These are phyloP conservation scores for Hypholoma fasciculare DNA, from an alignment of 768 basidiomycete species.

Conservation along the genomic window DNA sequence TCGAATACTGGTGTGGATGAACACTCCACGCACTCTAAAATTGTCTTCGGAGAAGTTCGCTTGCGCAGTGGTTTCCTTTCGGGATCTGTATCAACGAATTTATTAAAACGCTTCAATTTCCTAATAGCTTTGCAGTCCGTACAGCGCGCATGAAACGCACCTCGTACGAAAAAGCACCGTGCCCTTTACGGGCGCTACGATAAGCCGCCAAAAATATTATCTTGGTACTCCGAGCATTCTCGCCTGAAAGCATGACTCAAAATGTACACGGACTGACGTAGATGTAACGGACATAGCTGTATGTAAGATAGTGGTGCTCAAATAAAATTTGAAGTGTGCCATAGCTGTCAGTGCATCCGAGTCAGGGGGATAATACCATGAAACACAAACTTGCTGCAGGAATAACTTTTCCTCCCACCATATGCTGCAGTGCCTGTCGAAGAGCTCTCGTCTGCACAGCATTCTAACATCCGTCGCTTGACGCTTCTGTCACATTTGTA, in stretches of 20 bases:
- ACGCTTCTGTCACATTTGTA: constrained; percentile 13
- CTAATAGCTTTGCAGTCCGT: neutral
- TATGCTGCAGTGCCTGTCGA: constrained; percentile 11
- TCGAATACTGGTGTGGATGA: no score
- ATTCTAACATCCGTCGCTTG: constrained; percentile 1
- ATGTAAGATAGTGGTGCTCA: neutral
- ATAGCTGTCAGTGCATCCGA: constrained; percentile 10
- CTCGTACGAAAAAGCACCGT: neutral
- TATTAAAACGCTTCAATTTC: neutral
- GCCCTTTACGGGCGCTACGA: neutral
- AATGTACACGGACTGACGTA: neutral
- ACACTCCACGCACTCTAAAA: no score
- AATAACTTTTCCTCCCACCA: constrained; percentile 14
- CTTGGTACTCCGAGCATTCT: neutral
- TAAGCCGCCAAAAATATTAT: neutral
- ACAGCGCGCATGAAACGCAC: neutral
- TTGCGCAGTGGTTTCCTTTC: neutral
- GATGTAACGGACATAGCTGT: neutral
- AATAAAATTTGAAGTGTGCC: constrained; percentile 13
- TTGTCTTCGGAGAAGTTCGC: no score
- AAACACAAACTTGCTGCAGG: constrained; percentile 13
- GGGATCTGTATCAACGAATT: neutral
- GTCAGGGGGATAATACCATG: constrained; percentile 17
- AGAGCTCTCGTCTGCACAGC: constrained; percentile 12
- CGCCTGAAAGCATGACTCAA: neutral